phyloP scores from a whole-genome alignment of 2,329 filamentous ascomycete genomes.

The Pezicula carpinea region DNA sequence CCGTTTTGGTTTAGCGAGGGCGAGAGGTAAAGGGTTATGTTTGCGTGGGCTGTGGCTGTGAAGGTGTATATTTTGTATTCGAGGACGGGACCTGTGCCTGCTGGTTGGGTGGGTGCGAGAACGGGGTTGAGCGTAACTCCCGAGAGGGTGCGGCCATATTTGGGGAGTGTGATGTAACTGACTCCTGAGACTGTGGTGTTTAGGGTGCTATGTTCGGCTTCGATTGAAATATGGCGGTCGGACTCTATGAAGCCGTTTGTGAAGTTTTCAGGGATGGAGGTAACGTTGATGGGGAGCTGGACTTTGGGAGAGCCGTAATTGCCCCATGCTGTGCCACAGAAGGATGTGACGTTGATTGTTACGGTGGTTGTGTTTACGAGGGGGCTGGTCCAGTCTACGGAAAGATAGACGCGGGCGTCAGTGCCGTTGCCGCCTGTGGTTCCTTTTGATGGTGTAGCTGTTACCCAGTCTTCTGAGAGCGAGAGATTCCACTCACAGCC shows the following conservation, averaged over 20 bases:
- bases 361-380: slow-evolving; percentile 38
- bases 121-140: slow-evolving; percentile 54
- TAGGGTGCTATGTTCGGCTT: slow-evolving; percentile 44
- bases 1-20: slow-evolving; percentile 45
- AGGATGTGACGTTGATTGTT: slow-evolving; percentile 47
- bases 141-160: slow-evolving; percentile 53
- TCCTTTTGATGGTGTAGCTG: slow-evolving; percentile 45
- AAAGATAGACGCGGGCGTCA: slow-evolving; percentile 49
- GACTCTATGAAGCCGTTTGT: slow-evolving; percentile 57
- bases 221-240: slow-evolving; percentile 51
- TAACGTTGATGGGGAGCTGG: slow-evolving; percentile 49
- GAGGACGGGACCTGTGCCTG: slow-evolving; percentile 47
- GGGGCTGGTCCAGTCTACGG: slow-evolving; percentile 50
- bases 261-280: slow-evolving; percentile 45
- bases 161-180: slow-evolving; percentile 45
- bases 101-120: slow-evolving; percentile 42
- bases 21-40: slow-evolving; percentile 46
- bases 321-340: slow-evolving; percentile 36
- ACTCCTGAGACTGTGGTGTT: slow-evolving; percentile 34
- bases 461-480: slow-evolving; percentile 44
- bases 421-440: slow-evolving; percentile 42
- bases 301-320: slow-evolving; percentile 42
- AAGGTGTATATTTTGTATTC: slow-evolving; percentile 61
- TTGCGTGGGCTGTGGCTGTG: slow-evolving; percentile 34
- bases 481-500: slow-evolving; percentile 49